Conservation (phyloP, 129 eudicot genomes). For the Tagetes erecta region DNA sequence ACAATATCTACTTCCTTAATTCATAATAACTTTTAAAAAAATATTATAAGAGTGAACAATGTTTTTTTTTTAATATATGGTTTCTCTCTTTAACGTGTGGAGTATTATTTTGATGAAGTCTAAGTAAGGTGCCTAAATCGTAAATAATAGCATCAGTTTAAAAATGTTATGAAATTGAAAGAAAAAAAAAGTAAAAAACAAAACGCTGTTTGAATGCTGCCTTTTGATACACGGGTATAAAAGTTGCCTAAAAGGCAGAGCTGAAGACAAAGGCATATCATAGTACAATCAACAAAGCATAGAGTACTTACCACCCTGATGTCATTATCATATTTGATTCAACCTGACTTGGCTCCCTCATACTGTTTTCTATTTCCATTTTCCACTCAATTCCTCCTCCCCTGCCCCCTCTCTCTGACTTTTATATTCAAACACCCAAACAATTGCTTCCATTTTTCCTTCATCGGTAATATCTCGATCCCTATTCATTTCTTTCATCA, state of each 20-base stretch:
- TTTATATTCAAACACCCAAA: constrained; percentile 34
- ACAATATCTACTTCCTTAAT: no score
- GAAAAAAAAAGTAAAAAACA: background rate
- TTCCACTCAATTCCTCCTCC: constrained; percentile 11
- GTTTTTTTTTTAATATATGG: no score
- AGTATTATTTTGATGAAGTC: no score
- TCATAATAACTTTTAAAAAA: no score
- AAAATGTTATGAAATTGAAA: no score
- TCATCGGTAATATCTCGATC: constrained; percentile 26
- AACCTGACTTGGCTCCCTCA: constrained; percentile 45
- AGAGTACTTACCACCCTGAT: constrained; percentile 21
- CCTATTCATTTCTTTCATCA: background rate
- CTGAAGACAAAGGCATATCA: constrained; percentile 21
- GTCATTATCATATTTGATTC: constrained; percentile 21
- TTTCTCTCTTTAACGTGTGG: no score
- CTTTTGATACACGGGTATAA: constrained; percentile 14
- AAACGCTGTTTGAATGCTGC: background rate
- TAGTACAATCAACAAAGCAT: constrained; percentile 28
- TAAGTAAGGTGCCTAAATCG: no score
- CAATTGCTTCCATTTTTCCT: constrained; percentile 22
- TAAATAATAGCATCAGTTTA: no score
- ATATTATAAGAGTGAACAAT: no score
- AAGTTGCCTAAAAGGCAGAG: constrained; percentile 22
- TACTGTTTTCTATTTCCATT: constrained; percentile 23
- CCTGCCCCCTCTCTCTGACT: constrained; percentile 11